Evolutionary conservation across 169 alveolate species (phyloP), one percentile per base, ranked within the genome.

Genomic region (Miamiensis avidus): DNA sequence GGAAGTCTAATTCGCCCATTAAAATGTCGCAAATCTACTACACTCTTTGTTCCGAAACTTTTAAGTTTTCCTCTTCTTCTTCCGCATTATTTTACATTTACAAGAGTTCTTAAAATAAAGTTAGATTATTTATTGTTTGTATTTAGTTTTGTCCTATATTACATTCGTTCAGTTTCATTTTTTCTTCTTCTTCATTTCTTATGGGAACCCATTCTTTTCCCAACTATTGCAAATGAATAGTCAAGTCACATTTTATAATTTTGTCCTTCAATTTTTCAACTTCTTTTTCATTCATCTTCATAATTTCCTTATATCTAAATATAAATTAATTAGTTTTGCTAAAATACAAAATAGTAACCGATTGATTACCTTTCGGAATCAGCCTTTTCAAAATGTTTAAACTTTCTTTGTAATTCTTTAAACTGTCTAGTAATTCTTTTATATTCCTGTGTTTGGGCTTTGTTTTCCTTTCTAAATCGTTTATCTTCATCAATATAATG

Each of bases 191-290:
- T 87, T 75, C 92, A 29, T 90, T 92, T 65, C 84, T 73, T 65
- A 93, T 94, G 29, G 91, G 92, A 65, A 85, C 81, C 96, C 96
- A 92, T 28, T 89, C 85, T 34, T 89, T 89, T 28, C 96, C 96
- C 30, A 92, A 85, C 64, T 92, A 87, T 86, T 92, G 86, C 33
- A 87, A 85, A 65, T 92, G 96, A 34, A 92, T 89, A 0, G 91
- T 93, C 78, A 91, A 83, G 69, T 92, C 93, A 72, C 94, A 93
- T 78, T 92, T 91, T 25, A 88, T 78, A 31, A 92, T 92, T 77
- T 88, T 88, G 30, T 90, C 90, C 31, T 89, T 90, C 26, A 92
- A 76, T 73, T 90, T 89, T 31, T 89, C 49, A 0, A 92, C 95
- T 86, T 92, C 95, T 29, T 84, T 81, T 83, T 92, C 93, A 83